Conservation (phyloP, 176 grass and related monocot species). For the Carex littledalei region DNA sequence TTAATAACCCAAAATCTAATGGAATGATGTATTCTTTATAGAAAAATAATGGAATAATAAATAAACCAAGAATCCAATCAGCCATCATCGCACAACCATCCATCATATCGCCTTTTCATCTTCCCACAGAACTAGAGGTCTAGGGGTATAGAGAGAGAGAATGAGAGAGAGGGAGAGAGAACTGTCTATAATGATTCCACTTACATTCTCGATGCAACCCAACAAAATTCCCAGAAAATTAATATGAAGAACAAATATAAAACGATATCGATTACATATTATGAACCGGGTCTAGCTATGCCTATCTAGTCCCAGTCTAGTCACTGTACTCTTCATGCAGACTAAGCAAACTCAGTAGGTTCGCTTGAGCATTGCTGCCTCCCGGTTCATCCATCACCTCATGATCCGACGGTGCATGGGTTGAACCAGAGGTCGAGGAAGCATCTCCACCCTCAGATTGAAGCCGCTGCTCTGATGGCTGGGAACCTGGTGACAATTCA, state of each 20-base stretch:
- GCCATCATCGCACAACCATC: not conserved
- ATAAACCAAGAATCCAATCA: constrained; percentile 11
- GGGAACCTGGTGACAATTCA: constrained; percentile 9
- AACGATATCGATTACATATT: constrained; percentile 7
- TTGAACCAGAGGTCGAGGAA: constrained; percentile 54
- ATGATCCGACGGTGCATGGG: constrained; percentile 48
- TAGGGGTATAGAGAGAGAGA: not conserved
- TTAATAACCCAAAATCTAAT: not conserved
- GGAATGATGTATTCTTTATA: not conserved
- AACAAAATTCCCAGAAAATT: constrained; percentile 19
- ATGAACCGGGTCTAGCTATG: not conserved
- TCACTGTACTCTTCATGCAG: constrained; percentile 43
- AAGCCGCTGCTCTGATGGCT: constrained; percentile 14
- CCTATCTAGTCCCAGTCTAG: constrained; percentile 18
- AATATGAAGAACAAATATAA: constrained; percentile 1
- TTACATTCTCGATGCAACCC: constrained; percentile 30
- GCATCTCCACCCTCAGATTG: constrained; percentile 51
- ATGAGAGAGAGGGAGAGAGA: not conserved
- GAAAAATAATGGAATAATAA: constrained; percentile 2
- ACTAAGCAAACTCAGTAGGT: constrained; percentile 10
- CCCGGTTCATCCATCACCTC: constrained; percentile 26
- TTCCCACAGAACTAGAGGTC: not conserved
- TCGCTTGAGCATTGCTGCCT: not conserved
- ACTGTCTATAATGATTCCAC: constrained; percentile 27
- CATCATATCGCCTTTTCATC: constrained; percentile 15